Base-by-base conservation (phyloP, 352 stramenopile genomes). In the Phytophthora cactorum region DNA sequence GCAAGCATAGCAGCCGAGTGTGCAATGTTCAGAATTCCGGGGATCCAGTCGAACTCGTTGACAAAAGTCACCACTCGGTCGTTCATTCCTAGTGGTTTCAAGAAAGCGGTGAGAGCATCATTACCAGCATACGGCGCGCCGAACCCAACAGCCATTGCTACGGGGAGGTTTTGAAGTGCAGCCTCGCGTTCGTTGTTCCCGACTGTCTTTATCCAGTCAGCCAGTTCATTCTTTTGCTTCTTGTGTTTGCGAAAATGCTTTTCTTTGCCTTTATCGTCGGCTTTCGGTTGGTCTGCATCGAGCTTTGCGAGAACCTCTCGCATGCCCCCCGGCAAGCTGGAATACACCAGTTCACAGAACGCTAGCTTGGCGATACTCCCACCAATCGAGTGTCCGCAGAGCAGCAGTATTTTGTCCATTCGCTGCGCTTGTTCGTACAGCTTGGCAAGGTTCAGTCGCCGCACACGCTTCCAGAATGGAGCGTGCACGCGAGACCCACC, bases 31-130 rank as follows among this genome's bases (percentile, higher is more conserved):
- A 93, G 72, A 58, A 94, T 84, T 27, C 82, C 77, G 3, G 88
- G 88, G 57, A 95, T 91, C 59, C 86, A 95, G 60, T 95, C 88
- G 43, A 88, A 82, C 62, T 95, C 86, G 34, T 95, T 95, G 28
- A 95, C 88, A 17, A 94, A 86, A 56, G 86, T 95, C 44, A 95
- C 64, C 36, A 91, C 63, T 41, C 82, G 75, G 25, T 81, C 75
- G 3, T 63, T 67, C 61, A 93, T 61, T 2, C 55, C 69, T 4
- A 93, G 46, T 0, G 72, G 53, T 29, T 82, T 53, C 27, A 94
- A 69, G 46, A 89, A 90, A n/a, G 52, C 57, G 6, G 61, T 47
- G 2, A 90, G 58, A n/a, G 72, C 71, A n/a, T 86, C 55, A 25
- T 81, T 89, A 17, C 78, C 82, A 47, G 74, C 75, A 56, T 88